Base-by-base conservation (phyloP, 208 protist genomes). In the Crithidia brevicula region DNA sequence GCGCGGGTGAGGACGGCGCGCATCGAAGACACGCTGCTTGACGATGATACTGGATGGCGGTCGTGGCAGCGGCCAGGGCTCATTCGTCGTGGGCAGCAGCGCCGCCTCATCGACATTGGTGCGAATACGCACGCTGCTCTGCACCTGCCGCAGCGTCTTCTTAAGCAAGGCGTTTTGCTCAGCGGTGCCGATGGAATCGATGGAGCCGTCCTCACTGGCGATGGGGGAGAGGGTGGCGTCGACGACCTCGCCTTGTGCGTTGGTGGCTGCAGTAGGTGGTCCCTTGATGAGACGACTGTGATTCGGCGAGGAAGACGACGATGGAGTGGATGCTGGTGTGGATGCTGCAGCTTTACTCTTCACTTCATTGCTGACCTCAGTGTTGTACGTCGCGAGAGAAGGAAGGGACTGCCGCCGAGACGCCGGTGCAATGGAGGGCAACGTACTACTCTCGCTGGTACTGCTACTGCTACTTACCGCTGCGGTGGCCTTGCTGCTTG, bases 41-140 rank as follows among this genome's bases (percentile, higher is more conserved):
- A 63, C 23, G n/a, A 72, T 1, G 23, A 72, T 72, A 8, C 67
- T 28, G 1, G 22, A 13, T 18, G 51, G 30, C 47, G 72, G 47
- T 0, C 5, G 23, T n/a, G 8, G 64, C 36, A 67, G 58, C 6
- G 51, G 64, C 28, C 52, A 46, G 9, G 72, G 64, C 47, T 4
- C 27, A 31, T 50, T 51, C 20, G 13, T 10, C 16, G 15, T 22
- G 11, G 57, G 34, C n/a, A 40, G 16, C 31, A 50, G 43, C 28
- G 20, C 34, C 28, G 27, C 33, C 27, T 58, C 67, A 13, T 1
- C 1, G 2, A 49, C 15, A 20, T 15, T 23, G 1, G 38, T 56
- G 27, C 27, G 25, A 25, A 62, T 46, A 6, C 6, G 30, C 5
- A 67, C 59, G 22, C 38, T 45, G 47, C 36, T 60, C n/a, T 61